A percentile compares a stretch with the other conserved stretches of the same genome.
Evolutionary conservation across 148 eudicot species (phyloP).

Genomic region (Heliosperma pusillum): DNA sequence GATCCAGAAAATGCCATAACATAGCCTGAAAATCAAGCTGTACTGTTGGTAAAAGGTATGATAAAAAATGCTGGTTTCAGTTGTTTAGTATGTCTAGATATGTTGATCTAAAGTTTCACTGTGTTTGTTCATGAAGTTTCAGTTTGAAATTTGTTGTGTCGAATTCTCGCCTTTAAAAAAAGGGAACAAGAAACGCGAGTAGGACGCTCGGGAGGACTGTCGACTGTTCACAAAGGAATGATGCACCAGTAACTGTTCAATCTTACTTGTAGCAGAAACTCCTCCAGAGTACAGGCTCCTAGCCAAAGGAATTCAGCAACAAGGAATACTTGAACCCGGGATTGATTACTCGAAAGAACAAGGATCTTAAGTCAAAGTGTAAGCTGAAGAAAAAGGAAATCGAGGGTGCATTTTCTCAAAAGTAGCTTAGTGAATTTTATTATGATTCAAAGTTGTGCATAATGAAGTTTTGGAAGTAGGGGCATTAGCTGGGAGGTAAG

Average conservation of each 20-base stretch:
- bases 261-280: conserved; percentile 43
- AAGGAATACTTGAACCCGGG: conserved; percentile 74
- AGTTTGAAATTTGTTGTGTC: background rate
- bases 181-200: conserved; percentile 66
- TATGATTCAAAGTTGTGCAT: conserved; percentile 61
- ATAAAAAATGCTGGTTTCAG: background rate
- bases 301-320: conserved; percentile 67
- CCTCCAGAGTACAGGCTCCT: conserved; percentile 49
- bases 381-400: background rate
- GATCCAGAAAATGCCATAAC: conserved; percentile 75
- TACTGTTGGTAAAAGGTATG: conserved; percentile 3
- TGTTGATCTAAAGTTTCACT: too few species aligned
- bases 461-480: conserved; percentile 54
- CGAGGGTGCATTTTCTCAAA: background rate
- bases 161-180: conserved; percentile 42
- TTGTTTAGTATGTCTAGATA: too few species aligned
- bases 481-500: conserved; percentile 59
- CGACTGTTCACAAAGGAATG: conserved; percentile 48
- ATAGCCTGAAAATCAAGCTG: conserved; percentile 41
- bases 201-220: conserved; percentile 54
- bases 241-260: conserved; percentile 43
- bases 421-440: background rate
- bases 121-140: conserved; percentile 14
- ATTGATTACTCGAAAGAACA: conserved; percentile 51
- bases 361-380: background rate